Evolutionary conservation across 495 filamentous ascomycete species (phyloP).

Genomic region (Paragyromitra xinjiangensis): DNA sequence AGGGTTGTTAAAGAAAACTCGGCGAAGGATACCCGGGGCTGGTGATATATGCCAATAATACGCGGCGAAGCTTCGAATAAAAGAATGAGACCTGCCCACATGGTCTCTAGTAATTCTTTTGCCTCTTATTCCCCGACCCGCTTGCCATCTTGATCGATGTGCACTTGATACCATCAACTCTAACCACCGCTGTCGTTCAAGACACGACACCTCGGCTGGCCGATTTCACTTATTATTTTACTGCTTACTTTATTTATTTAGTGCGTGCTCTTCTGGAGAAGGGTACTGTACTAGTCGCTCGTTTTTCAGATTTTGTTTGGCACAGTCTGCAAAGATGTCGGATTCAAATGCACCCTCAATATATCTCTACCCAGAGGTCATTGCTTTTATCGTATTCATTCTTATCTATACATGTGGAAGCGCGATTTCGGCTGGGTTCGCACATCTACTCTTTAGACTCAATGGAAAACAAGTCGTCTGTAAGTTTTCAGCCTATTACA

Average conservation of each 20-base stretch:
- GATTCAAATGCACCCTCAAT: slow-evolving; percentile 31
- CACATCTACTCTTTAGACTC: slow-evolving; percentile 52
- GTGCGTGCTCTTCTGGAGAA: slow-evolving; percentile 30
- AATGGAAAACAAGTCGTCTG: slow-evolving; percentile 54
- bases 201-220: slow-evolving; percentile 46
- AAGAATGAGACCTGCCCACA: slow-evolving; percentile 39
- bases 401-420: slow-evolving; percentile 51
- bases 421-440: slow-evolving; percentile 40
- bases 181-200: slow-evolving; percentile 21
- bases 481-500: slow-evolving; percentile 22
- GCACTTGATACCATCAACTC: slow-evolving; percentile 17
- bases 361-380: slow-evolving; percentile 40
- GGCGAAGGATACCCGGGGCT: not conserved
- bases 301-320: slow-evolving; percentile 8
- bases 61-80: slow-evolving; percentile 36
- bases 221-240: slow-evolving; percentile 39
- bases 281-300: slow-evolving; percentile 12
- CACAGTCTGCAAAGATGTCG: slow-evolving; percentile 20
- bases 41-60: slow-evolving; percentile 32
- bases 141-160: slow-evolving; percentile 45
- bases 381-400: slow-evolving; percentile 36
- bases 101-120: slow-evolving; percentile 29
- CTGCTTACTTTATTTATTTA: not conserved
- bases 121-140: slow-evolving; percentile 14
- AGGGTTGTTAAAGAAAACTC: slow-evolving; percentile 4